phyloP scores from a whole-genome alignment of 2,329 filamentous ascomycete genomes.

The Beauveria caledonica region DNA sequence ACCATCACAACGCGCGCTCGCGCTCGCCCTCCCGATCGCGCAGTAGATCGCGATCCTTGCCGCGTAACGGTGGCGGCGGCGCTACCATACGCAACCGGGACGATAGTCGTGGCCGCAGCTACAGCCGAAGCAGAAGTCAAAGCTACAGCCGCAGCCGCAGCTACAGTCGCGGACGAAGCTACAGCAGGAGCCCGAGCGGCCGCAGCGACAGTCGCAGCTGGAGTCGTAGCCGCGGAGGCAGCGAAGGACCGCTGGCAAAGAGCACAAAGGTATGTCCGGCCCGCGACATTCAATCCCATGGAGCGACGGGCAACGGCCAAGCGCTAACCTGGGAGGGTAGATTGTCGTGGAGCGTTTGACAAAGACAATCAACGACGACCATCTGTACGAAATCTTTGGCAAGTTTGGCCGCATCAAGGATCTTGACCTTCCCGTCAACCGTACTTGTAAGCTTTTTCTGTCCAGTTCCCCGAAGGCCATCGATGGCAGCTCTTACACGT shows the following conservation, averaged over 20 bases:
- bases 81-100: neutral
- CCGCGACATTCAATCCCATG: neutral
- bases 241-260: slow-evolving; percentile 28
- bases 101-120: slow-evolving; percentile 19
- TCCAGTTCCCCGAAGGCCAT: neutral
- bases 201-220: slow-evolving; percentile 22
- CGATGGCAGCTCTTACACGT: slow-evolving; percentile 26
- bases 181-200: slow-evolving; percentile 21
- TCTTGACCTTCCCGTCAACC: slow-evolving; percentile 83
- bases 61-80: neutral
- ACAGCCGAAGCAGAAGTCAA: slow-evolving; percentile 18
- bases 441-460: slow-evolving; percentile 55
- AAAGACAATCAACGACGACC: slow-evolving; percentile 84
- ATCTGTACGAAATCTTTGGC: slow-evolving; percentile 87
- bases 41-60: slow-evolving; percentile 2
- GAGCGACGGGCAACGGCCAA: neutral
- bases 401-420: slow-evolving; percentile 79
- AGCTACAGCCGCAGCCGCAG: slow-evolving; percentile 17
- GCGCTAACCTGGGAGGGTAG: slow-evolving; percentile 22
- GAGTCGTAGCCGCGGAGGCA: slow-evolving; percentile 24
- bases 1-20: slow-evolving; percentile 6
- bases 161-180: slow-evolving; percentile 20
- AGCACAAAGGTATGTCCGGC: slow-evolving; percentile 44
- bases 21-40: slow-evolving; percentile 22
- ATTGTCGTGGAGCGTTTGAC: slow-evolving; percentile 95